Evolutionary conservation across 805 yeast species (phyloP).

Genomic region (Deakozyma indianensis): DNA sequence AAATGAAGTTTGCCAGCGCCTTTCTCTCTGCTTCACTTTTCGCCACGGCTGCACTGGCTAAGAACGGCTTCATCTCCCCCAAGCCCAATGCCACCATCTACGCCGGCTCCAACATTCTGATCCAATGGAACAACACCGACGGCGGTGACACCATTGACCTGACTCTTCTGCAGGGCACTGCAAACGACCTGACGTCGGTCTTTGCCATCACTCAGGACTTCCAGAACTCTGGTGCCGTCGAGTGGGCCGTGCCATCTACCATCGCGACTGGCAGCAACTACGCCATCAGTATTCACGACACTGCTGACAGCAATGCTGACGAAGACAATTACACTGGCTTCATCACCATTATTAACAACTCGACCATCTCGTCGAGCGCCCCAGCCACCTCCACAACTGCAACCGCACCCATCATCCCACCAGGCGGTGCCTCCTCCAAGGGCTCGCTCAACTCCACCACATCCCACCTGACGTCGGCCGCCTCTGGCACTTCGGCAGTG

Average conservation of each 20-base stretch:
- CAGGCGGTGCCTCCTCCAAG: not conserved
- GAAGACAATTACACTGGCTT: conserved; percentile 23
- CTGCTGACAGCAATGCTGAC: conserved; percentile 15
- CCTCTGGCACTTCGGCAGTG: conserved; percentile 1
- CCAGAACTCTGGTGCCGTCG: conserved; percentile 23
- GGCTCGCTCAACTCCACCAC: conserved; percentile 2
- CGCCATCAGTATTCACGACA: conserved; percentile 19
- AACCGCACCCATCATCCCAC: conserved; percentile 2
- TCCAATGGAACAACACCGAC: conserved; percentile 20
- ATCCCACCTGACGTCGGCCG: not conserved
- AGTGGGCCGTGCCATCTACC: conserved; percentile 22
- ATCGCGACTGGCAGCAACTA: conserved; percentile 18
- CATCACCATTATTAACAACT: conserved; percentile 14
- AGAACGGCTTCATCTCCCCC: conserved; percentile 22
- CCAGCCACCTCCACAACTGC: conserved; percentile 5
- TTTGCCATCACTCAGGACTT: conserved; percentile 20
- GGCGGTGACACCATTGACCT: conserved; percentile 20
- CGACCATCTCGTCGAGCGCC: conserved; percentile 7
- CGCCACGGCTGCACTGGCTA: conserved; percentile 11
- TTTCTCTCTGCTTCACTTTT: conserved; percentile 7
- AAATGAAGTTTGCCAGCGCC: conserved; percentile 7
- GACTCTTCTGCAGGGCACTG: conserved; percentile 18
- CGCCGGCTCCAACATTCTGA: conserved; percentile 18
- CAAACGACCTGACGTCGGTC: conserved; percentile 19
- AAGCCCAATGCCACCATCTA: conserved; percentile 13